Evolutionary conservation across 2,329 filamentous ascomycete species (phyloP), one percentile per base, ranked within the genome.

Genomic region (Fusarium sp.): DNA sequence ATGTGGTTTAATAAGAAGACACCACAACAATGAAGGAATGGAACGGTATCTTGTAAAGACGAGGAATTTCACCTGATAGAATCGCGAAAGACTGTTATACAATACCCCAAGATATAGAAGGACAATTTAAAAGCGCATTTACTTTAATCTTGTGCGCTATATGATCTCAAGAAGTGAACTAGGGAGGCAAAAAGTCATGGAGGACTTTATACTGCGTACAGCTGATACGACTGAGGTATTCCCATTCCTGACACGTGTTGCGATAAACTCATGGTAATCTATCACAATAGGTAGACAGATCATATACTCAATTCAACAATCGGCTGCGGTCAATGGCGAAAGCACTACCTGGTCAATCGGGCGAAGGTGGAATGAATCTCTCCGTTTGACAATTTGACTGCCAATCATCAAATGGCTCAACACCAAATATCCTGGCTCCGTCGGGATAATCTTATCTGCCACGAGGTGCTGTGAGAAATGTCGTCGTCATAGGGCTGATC

Each of bases 401-500:
- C 12, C 26, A 12, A 28, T 5, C 3, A 4, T 11, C 9, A 12
- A 28, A 28, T 28, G 10, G 12, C 9, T 28, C 26, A 28, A 28
- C 3, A 11, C 10, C 26, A 32, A 32, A 32, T 3, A 7, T 14
- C 2, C 28, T 32, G 14, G 26, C 26, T 7, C 4, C 23, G 23
- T 23, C 23, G 23, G 7, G 23, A 23, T 23, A 23, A 23, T 23
- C 7, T n/a, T n/a, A n/a, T n/a, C 30, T 32, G 30, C 30, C 30
- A 32, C 30, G 30, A 34, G 30, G 30, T n/a, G n/a, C 17, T 36
- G 46, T 39, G 44, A 19, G 21, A 11, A 51, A 15, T 59, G n/a
- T 44, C 44, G 53, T 58, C 53, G 56, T 58, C 53, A 60, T 51
- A 60, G 28, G 53, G 56, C 36, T 59, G 53, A 38, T 6, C 7